phyloP scores from a whole-genome alignment of 2,329 filamentous ascomycete species.

The Penicillium hesseltinei region DNA sequence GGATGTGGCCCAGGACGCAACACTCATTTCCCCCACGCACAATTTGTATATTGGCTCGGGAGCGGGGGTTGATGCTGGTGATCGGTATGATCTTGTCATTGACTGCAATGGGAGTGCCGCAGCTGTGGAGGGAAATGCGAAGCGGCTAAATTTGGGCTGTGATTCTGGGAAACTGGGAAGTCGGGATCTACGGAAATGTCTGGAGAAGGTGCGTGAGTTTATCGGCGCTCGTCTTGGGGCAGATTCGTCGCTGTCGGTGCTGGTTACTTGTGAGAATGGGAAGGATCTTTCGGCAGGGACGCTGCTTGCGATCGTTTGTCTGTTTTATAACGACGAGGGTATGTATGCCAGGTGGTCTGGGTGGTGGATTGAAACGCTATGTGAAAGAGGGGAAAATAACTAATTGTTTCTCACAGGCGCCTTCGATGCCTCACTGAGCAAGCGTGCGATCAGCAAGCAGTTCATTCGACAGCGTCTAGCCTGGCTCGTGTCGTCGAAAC shows the following conservation, averaged over 20 bases:
- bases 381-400: conserved; percentile 18
- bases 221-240: conserved; percentile 38
- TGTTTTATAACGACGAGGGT: conserved; percentile 67
- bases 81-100: conserved; percentile 47
- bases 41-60: conserved; percentile 36
- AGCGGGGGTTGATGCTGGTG: conserved; percentile 36
- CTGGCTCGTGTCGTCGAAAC: conserved; percentile 76
- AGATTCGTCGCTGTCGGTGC: conserved; percentile 36
- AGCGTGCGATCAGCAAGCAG: conserved; percentile 62
- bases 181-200: conserved; percentile 71
- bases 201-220: conserved; percentile 63
- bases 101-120: conserved; percentile 36
- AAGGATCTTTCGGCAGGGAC: conserved; percentile 78
- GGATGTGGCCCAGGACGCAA: conserved; percentile 23
- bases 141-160: conserved; percentile 59
- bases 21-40: conserved; percentile 39
- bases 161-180: conserved; percentile 74
- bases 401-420: conserved; percentile 27
- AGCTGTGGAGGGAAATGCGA: conserved; percentile 39
- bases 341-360: conserved; percentile 23
- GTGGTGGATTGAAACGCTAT: conserved; percentile 18
- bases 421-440: conserved; percentile 28
- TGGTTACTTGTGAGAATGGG: conserved; percentile 73
- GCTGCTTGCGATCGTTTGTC: conserved; percentile 72
- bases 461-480: conserved; percentile 74